Evolutionary conservation across 2,329 filamentous ascomycete species (phyloP).

Genomic region (Fusarium sp.): DNA sequence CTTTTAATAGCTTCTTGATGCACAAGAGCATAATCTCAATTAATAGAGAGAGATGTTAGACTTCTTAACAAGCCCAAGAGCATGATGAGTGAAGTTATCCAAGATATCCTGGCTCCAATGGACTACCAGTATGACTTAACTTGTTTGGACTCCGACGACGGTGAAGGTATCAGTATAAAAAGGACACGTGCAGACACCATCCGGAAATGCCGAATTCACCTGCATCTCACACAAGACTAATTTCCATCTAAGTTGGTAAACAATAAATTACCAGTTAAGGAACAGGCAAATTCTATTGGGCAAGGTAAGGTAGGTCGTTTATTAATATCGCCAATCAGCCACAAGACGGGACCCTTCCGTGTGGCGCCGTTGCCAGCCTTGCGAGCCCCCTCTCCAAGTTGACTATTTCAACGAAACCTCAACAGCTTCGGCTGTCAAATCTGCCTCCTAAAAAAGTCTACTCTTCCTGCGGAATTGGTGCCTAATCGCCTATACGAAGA

Average conservation of each 20-base stretch:
- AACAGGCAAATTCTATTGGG: background rate
- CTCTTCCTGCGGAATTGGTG: background rate
- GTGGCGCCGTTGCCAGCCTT: slow-evolving; percentile 28
- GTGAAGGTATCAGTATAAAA: background rate
- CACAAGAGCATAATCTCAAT: background rate
- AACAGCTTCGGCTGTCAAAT: slow-evolving; percentile 7
- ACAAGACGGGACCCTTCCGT: slow-evolving; percentile 18
- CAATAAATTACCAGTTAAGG: background rate
- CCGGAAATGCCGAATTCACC: background rate
- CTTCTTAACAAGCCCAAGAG: background rate
- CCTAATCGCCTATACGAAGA: slow-evolving; percentile 23
- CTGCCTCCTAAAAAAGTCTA: background rate
- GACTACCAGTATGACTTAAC: background rate
- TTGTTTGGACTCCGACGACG: background rate
- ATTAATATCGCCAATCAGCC: slow-evolving; percentile 21
- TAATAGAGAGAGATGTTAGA: background rate
- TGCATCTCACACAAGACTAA: background rate
- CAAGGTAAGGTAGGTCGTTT: slow-evolving; percentile 10
- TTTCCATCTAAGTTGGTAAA: background rate
- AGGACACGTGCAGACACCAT: background rate
- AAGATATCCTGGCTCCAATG: background rate
- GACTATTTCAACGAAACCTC: slow-evolving; percentile 3
- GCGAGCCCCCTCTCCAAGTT: slow-evolving; percentile 8
- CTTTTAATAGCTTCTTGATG: background rate
- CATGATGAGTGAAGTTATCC: background rate